These are phyloP conservation scores for Capsicum rhomboideum DNA, from an alignment of 257 asterid genomes.

Conservation along the genomic window DNA sequence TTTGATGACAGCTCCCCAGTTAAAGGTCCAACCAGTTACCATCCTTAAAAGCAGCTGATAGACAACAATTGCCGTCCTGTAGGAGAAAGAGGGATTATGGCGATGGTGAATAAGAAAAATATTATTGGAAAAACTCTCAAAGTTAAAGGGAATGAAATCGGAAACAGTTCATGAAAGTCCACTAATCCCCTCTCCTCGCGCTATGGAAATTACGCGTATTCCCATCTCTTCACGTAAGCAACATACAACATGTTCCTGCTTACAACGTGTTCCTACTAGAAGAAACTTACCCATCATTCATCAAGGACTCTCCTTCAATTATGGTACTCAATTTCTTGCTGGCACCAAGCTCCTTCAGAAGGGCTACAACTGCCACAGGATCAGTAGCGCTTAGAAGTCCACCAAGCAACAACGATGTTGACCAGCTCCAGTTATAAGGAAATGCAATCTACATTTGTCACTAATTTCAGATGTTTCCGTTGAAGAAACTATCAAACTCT, in stretches of 20 bases:
- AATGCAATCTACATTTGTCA: slow-evolving; percentile 54
- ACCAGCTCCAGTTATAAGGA: slow-evolving; percentile 96
- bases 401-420: slow-evolving; percentile 84
- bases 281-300: slow-evolving; percentile 85
- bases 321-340: slow-evolving; percentile 92
- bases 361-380: slow-evolving; percentile 99
- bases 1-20: slow-evolving; percentile 59
- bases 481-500: not conserved
- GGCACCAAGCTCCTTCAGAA: slow-evolving; percentile 90
- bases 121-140: not conserved
- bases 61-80: slow-evolving; percentile 94
- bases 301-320: slow-evolving; percentile 97
- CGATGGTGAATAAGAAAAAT: not conserved
- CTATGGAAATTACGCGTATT: not conserved
- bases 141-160: not conserved
- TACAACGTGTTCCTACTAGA: not conserved
- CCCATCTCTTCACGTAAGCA: not conserved
- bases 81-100: slow-evolving; percentile 16
- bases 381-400: slow-evolving; percentile 99
- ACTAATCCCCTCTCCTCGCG: not conserved
- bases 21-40: slow-evolving; percentile 78
- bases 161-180: not conserved
- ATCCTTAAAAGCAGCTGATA: slow-evolving; percentile 77
- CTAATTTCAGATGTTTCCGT: slow-evolving; percentile 16
- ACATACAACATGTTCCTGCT: too few species aligned